Base-by-base conservation (phyloP, 495 filamentous ascomycete genomes). In the Chaetomium cochliodes region DNA sequence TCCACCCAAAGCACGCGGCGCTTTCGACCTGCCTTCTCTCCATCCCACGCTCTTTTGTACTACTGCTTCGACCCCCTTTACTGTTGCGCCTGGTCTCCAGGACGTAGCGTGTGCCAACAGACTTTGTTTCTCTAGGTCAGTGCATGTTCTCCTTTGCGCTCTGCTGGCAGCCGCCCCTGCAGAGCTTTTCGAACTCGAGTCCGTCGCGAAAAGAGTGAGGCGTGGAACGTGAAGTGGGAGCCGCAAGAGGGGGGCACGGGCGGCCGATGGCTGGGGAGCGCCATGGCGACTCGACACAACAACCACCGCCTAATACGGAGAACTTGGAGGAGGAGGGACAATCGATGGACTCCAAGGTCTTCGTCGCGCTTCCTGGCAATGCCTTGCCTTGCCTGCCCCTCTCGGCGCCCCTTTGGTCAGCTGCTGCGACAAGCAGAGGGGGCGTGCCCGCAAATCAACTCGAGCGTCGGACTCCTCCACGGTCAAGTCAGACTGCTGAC, bases 1-100 rank as follows among this genome's bases (percentile, higher is more conserved):
- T 76, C 73, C 66, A 73, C 73, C 70, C 70, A 72, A 66, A 62
- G 68, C 62, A 70, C 72, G 76, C 68, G 66, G 62, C 62, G 63
- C 62, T 72, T 71, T 68, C 58, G 69, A 56, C 68, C 28, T 60
- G 61, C 30, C n/a, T 47, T 58, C 49, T 30, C 49, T 63, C 64
- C 65, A 60, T 67, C 67, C 71, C 72, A 73, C 72, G 66, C 72
- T 73, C 74, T 72, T 73, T 74, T 72, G 70, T 72, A 74, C 65
- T 67, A 69, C 65, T 70, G 67, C 60, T 70, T 62, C 57, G 53
- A 59, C 61, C 60, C 46, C 46, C 54, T 69, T 72, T 73, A 68
- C 69, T 73, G 70, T 37, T 71, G 69, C 73, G 70, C 75, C 75
- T 74, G 74, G 73, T 67, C 49, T 70, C 74, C 74, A 74, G 74